Evolutionary conservation across 495 filamentous ascomycete genomes (phyloP), one percentile per base, ranked within the genome.

Genomic region (Annulohypoxylon stygium): DNA sequence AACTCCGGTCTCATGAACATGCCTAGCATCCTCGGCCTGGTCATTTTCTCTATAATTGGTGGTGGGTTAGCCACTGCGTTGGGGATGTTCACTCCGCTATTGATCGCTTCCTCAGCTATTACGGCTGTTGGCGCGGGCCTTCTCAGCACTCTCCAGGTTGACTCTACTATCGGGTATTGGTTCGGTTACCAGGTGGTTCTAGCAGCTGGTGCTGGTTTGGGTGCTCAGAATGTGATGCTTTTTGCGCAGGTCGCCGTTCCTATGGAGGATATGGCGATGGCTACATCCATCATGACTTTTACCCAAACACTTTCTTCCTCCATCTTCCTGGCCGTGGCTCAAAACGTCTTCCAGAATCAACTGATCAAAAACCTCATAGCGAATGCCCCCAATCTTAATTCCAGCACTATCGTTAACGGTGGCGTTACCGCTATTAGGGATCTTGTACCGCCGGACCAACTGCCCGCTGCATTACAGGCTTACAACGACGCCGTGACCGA

Each of bases 1-100:
- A 81, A 87, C 37, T 93, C 91, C 0, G 94, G 94, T n/a, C 90
- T 97, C 76, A 87, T 88, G 77, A 93, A 90, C 67, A 80, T 97
- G 9, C 94, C 94, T 0, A 85, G 92, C 77, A 87, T 97, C 47
- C 84, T 95, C 12, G 77, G 81, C 2, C 78, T 90, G 1, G 89
- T 93, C 11, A 53, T 95, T 20, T 75, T 86, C 53, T 88, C 89
- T 3, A 84, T 97, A 10, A 30, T 90, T 3, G 81, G 86, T 0
- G 93, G 94, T 18, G 82, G 79, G 1, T 67, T 86, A 8, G 87
- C 93, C 41, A 89, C 89, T 4, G 75, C 81, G 1, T 74, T 89
- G 34, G 88, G 88, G 39, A 85, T 89, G 74, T 89, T 86, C 76
- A 83, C 81, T 0, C 88, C 86, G 0, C 87, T 86, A 68, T 83